Evolutionary conservation across 306 rosid genomes (phyloP).

Genomic region (Trifolium dubium): DNA sequence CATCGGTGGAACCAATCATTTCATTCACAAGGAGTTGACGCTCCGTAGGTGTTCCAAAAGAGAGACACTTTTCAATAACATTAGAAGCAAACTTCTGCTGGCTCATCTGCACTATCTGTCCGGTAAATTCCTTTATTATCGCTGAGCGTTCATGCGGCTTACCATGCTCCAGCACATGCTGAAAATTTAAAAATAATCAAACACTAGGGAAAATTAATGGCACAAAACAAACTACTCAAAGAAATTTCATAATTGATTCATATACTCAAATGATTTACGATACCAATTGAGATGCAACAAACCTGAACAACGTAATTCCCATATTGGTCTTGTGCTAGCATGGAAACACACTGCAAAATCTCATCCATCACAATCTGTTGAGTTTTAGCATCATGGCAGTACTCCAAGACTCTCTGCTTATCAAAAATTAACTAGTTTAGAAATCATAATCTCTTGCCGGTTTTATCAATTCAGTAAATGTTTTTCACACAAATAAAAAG

Average conservation of each 20-base stretch:
- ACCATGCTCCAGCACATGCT: conserved; percentile 98
- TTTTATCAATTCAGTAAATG: conserved; percentile 10
- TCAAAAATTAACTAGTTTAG: conserved; percentile 32
- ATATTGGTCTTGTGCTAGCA: conserved; percentile 94
- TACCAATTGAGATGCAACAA: conserved; percentile 39
- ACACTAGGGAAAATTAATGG: not conserved
- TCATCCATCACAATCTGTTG: conserved; percentile 95
- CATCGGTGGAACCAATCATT: conserved; percentile 95
- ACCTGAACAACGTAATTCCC: conserved; percentile 99
- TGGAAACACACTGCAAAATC: conserved; percentile 89
- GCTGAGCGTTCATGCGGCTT: conserved; percentile 88
- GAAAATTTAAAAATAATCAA: conserved; percentile 14
- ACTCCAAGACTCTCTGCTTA: conserved; percentile 89
- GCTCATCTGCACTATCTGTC: conserved; percentile 94
- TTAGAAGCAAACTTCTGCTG: conserved; percentile 99
- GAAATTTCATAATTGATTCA: conserved; percentile 6
- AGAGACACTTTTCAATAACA: conserved; percentile 88
- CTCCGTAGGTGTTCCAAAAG: conserved; percentile 83
- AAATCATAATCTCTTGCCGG: conserved; percentile 12
- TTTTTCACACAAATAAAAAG: conserved; percentile 24
- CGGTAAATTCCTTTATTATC: conserved; percentile 84
- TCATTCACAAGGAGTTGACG: conserved; percentile 83
- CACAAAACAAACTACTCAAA: not conserved
- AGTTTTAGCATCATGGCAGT: conserved; percentile 78
- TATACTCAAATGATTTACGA: not conserved